Base-by-base conservation (phyloP, 2,329 filamentous ascomycete species). In the Blastomyces gilchristii region DNA sequence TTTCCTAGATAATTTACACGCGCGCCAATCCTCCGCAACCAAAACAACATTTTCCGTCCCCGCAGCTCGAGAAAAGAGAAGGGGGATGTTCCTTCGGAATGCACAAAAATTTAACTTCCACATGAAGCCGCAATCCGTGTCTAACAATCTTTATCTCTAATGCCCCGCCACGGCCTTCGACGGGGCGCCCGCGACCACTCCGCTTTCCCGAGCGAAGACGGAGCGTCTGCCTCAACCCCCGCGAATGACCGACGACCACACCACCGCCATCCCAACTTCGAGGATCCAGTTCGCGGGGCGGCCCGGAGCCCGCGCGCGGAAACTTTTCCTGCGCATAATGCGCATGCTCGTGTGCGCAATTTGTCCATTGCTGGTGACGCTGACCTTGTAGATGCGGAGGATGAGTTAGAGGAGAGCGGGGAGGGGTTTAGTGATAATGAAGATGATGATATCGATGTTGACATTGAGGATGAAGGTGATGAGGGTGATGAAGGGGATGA, bases 121-220 rank as follows among this genome's bases (percentile, higher is more conserved):
- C 5, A 58, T 58, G 56, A 58, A 31, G 39, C 31, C 12, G 12
- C n/a, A 22, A 47, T 53, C 25, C 14, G 37, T 25, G 12, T n/a
- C 16, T 58, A 9, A 31, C 31, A 22, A 31, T 47, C 9, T 16
- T 6, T 22, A 31, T 41, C 18, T 3, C 18, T 50, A 52, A 67
- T 67, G 65, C 64, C 64, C 16, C 58, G 64, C 54, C 64, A 63
- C 14, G 49, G 58, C 54, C 49, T 52, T 22, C 63, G 57, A 54
- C 54, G 57, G 31, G 58, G 14, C 25, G 8, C 58, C n/a, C 8
- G 54, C 18, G 54, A 34, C 34, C 56, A 47, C 56, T 58, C 61
- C 9, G 47, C 58, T 39, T 65, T 65, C 45, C 65, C 62, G 45
- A 63, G 61, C 50, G 65, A 64, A n/a, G 65, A 67, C 39, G 65